Evolutionary conservation across 2,329 filamentous ascomycete species (phyloP), one percentile per base, ranked within the genome.

Genomic region (Claviceps spartinae): DNA sequence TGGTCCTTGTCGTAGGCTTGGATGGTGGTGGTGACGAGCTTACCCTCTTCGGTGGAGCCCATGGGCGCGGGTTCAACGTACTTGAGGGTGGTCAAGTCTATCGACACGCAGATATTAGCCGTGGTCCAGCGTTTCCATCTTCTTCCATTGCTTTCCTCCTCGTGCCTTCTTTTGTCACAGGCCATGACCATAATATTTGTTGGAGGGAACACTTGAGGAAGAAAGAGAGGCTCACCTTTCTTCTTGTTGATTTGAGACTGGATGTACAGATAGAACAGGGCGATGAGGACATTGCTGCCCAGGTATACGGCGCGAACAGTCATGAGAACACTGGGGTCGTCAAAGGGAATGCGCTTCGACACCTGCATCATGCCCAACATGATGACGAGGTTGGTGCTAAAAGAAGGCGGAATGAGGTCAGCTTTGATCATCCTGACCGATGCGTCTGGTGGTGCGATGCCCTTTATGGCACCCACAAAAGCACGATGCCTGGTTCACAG

Each of bases 301-400:
- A 77, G 63, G 64, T 81, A 82, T 56, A 74, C 60, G 47, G 69
- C 75, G 60, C 78, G 78, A 60, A 77, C 74, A 36, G 69, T 62
- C 65, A 77, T 80, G 60, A 81, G 75, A 20, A 78, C 73, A 47
- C 71, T 69, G 45, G 78, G 88, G 65, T 97, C 85, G 34, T 97
- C 91, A 64, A 97, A 95, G 48, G 90, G 88, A 56, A 98, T 83
- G 72, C 85, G 88, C 81, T 97, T 97, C 62, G 89, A 86, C 56
- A 95, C 86, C 78, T 96, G 91, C 88, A 97, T 96, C 85, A 96
- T 94, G 67, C 87, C 86, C 61, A 95, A 81, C 74, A 95, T 90
- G 83, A 95, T 89, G 75, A 88, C 77, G 69, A 95, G 78, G 79
- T 95, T 95, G 69, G 86, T 88, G 64, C 89, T 95, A 70, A 57